phyloP scores from a whole-genome alignment of 2,329 filamentous ascomycete genomes.

The Ramichloridium luteum region DNA sequence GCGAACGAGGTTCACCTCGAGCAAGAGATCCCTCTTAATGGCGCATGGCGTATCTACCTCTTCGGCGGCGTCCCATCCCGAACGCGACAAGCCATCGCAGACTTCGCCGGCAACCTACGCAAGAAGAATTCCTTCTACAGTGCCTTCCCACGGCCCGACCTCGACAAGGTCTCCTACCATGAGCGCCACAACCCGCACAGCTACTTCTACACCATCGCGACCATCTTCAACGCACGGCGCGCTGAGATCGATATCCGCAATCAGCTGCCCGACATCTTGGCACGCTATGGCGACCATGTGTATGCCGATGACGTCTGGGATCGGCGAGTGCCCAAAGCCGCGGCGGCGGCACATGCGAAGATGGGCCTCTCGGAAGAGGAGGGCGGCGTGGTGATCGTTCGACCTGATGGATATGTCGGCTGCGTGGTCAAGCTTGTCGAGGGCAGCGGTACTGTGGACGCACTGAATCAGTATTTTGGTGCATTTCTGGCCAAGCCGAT shows the following conservation, averaged over 20 bases:
- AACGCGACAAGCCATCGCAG: constrained; percentile 51
- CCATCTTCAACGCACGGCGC: constrained; percentile 58
- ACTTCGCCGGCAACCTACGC: constrained; percentile 55
- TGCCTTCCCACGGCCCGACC: constrained; percentile 50
- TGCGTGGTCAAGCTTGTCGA: constrained; percentile 61
- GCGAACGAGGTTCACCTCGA: constrained; percentile 84
- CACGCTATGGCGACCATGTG: constrained; percentile 66
- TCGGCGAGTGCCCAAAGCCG: constrained; percentile 53
- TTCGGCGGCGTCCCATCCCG: constrained; percentile 60
- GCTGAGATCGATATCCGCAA: constrained; percentile 59
- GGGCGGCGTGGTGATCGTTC: constrained; percentile 70
- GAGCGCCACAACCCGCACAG: constrained; percentile 79
- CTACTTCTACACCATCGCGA: constrained; percentile 65
- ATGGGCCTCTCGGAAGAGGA: constrained; percentile 63
- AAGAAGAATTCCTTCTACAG: constrained; percentile 61
- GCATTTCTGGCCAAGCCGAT: constrained; percentile 54
- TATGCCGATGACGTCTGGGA: constrained; percentile 80
- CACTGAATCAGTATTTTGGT: constrained; percentile 72
- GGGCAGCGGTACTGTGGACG: constrained; percentile 67
- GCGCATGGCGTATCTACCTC: constrained; percentile 73
- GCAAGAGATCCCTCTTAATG: constrained; percentile 79
- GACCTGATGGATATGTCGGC: constrained; percentile 79
- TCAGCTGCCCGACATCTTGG: constrained; percentile 58
- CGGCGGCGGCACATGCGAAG: constrained; percentile 71
- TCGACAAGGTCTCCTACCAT: constrained; percentile 55